Base-by-base conservation (phyloP, 2,329 filamentous ascomycete genomes). In the Sclerotinia glacialis region DNA sequence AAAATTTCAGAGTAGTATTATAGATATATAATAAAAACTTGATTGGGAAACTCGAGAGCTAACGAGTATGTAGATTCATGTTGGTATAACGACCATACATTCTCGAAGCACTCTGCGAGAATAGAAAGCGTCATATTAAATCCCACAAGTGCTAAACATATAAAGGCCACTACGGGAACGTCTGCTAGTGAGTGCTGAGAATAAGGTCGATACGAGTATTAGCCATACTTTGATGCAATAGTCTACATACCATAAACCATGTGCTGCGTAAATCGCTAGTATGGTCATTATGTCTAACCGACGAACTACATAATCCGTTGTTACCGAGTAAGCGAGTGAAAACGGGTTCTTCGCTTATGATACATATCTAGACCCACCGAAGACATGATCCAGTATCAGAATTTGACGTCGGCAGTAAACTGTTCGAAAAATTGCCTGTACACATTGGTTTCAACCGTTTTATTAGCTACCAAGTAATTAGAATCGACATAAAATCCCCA, bases 221-320 rank as follows among this genome's bases (percentile, higher is more conserved):
- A 88, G 78, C 85, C 85, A 88, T 40, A 83, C 79, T 72, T 88
- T 86, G 4, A 86, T 80, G 53, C 81, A 81, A 65, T 80, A 83
- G 9, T 87, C 77, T 0, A 86, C 67, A 58, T 70, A 69, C 3
- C 65, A 67, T 14, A 71, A 55, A 16, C 68, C 65, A 65, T 70
- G 67, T 28, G 63, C 66, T n/a, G 66, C 67, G 63, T 73, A 78
- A 1, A 78, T 80, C 5, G 75, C 75, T 5, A 81, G 70, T 11
- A 82, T 61, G 0, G 78, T 72, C 1, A 79, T 80, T 0, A 76
- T 76, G 0, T 71, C 70, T 59, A 74, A 72, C 55, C 34, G 70
- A 31, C 65, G 67, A 46, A 73, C 67, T 1, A 76, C n/a, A n/a
- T n/a, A n/a, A 65, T 6, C 59, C 65, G 9, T 66, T 67, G 11